These are phyloP conservation scores for Podila clonocystis DNA, from an alignment of 192 early-diverging fungal genomes.

Conservation along the genomic window DNA sequence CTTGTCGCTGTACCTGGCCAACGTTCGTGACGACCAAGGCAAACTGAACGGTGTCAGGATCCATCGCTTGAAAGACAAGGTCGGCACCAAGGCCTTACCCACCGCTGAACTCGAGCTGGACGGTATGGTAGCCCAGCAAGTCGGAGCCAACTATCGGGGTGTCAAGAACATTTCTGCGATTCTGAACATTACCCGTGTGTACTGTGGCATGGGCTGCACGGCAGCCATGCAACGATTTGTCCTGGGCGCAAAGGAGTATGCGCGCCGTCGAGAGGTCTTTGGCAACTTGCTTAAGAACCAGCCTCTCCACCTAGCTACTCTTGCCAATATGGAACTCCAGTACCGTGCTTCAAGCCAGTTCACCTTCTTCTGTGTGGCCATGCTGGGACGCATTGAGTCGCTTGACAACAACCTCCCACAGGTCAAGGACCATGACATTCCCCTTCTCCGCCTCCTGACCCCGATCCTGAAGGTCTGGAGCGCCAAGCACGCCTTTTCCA, in stretches of 20 bases:
- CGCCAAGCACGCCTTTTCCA: slow-evolving; percentile 57
- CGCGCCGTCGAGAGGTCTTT: slow-evolving; percentile 59
- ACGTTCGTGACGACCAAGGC: slow-evolving; percentile 61
- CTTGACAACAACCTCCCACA: slow-evolving; percentile 21
- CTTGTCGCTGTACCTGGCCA: slow-evolving; percentile 68
- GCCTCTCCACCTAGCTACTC: slow-evolving; percentile 69
- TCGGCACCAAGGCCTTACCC: slow-evolving; percentile 73
- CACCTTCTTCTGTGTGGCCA: slow-evolving; percentile 61
- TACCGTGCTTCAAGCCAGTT: slow-evolving; percentile 64
- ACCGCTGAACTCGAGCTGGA: slow-evolving; percentile 77
- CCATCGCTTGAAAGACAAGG: slow-evolving; percentile 74
- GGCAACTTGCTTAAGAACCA: slow-evolving; percentile 59
- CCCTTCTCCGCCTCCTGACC: slow-evolving; percentile 70
- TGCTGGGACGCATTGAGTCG: slow-evolving; percentile 65
- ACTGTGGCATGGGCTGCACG: slow-evolving; percentile 62
- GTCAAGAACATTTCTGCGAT: slow-evolving; percentile 72
- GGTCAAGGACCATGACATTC: slow-evolving; percentile 33
- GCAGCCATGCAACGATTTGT: slow-evolving; percentile 62
- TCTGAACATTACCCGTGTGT: slow-evolving; percentile 78
- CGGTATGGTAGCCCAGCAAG: slow-evolving; percentile 58
- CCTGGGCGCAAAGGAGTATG: slow-evolving; percentile 67
- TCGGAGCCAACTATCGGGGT: slow-evolving; percentile 65
- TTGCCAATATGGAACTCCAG: slow-evolving; percentile 66
- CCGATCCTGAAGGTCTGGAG: slow-evolving; percentile 71
- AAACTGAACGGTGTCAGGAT: slow-evolving; percentile 70